Evolutionary conservation across 768 basidiomycete genomes (phyloP), one percentile per base, ranked within the genome.

Genomic region (Hemileccinum impolitum): DNA sequence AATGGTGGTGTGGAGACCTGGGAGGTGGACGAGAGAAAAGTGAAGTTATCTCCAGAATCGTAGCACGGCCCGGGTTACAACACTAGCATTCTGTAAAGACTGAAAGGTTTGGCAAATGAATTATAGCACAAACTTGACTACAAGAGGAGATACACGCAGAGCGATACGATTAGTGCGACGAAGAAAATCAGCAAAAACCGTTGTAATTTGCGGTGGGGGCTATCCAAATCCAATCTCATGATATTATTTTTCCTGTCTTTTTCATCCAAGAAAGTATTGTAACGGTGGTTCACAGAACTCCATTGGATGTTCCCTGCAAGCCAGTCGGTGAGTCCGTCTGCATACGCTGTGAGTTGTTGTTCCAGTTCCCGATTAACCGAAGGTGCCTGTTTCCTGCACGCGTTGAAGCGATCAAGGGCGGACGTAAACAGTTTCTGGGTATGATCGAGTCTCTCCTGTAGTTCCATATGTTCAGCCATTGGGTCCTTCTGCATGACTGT

Each of bases 1-100:
- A 75, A 76, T 15, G 84, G 84, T 13, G 78, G 76, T 0, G 82
- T 85, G 0, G 76, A 79, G 49, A 67, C 62, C 18, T 87, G 85
- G 85, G 59, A 64, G 37, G 68, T 84, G 3, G 57, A 52, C 13
- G 50, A 79, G 23, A 74, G 71, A 28, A 76, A 68, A 52, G 59
- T 74, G n/a, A 45, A 32, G 6, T 21, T 54, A 14, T 32, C 34
- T 47, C 17, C 17, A 42, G 25, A 15, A 28, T 34, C 28, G 14
- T 26, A 37, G 13, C 28, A 31, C 26, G n/a, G n/a, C n/a, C n/a
- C n/a, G n/a, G n/a, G 11, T 30, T 44, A 34, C 43, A 23, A 36
- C 34, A 35, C 26, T 4, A 28, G 26, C 8, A 30, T 30, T 12
- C 28, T 30, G 11, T 9, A 8, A 30, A 30, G 28, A 30, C 11